Conservation (phyloP, 169 alveolate species). For the Plasmodium yoelii region DNA sequence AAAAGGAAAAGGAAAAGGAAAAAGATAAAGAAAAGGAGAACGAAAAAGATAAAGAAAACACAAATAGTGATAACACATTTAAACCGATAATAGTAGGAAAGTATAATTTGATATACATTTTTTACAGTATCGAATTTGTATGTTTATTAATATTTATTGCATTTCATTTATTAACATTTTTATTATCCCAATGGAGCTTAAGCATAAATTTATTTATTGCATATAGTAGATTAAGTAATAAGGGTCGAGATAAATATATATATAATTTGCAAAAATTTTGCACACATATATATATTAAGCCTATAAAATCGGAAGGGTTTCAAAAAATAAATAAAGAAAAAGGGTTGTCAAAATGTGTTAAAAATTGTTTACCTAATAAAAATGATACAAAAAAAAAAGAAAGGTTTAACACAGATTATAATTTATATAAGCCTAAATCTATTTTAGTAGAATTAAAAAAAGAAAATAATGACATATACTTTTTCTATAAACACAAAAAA, state of each 20-base stretch:
- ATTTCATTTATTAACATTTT: conserved; percentile 33
- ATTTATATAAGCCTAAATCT: conserved; percentile 50
- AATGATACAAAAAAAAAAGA: conserved; percentile 18
- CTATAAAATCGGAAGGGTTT: not conserved
- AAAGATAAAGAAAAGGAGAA: not conserved
- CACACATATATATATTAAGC: conserved; percentile 72
- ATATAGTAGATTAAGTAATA: conserved; percentile 10
- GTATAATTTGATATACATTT: conserved; percentile 52
- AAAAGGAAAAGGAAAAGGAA: not conserved
- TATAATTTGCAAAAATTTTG: conserved; percentile 36
- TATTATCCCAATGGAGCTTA: conserved; percentile 68
- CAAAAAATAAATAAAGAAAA: too few species aligned
- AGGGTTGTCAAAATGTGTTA: too few species aligned
- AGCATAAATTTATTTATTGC: conserved; percentile 18
- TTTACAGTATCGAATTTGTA: conserved; percentile 63
- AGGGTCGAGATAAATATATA: conserved; percentile 9
- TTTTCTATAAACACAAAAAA: conserved; percentile 80
- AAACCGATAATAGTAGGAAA: conserved; percentile 70
- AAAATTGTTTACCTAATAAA: not conserved
- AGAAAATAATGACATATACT: conserved; percentile 67
- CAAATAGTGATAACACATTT: conserved; percentile 2
- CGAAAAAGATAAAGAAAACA: not conserved
- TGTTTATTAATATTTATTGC: conserved; percentile 36
- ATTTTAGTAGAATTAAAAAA: conserved; percentile 74
- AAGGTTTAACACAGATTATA: conserved; percentile 52